These are phyloP conservation scores for Dionaea muscipula DNA, from an alignment of 179 eudicot genomes.

Conservation along the genomic window DNA sequence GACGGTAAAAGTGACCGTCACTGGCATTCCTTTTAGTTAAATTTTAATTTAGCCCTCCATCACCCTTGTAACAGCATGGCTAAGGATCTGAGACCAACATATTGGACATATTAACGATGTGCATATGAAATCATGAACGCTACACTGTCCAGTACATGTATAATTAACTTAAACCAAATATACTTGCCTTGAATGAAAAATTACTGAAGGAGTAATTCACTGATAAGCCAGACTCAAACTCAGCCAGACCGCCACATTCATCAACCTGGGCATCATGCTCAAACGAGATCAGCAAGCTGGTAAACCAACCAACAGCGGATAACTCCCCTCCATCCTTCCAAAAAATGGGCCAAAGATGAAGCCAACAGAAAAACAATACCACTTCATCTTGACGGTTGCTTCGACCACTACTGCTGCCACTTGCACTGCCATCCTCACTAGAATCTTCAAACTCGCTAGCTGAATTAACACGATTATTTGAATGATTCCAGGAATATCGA, in stretches of 20 bases:
- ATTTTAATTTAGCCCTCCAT: no score
- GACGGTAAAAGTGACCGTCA: no score
- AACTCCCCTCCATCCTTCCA: no score
- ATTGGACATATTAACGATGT: no score
- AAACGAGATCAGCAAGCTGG: background rate
- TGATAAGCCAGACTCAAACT: slow-evolving; percentile 57
- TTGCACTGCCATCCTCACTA: slow-evolving; percentile 68
- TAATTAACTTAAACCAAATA: no score
- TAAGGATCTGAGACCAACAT: no score
- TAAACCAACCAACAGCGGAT: no score
- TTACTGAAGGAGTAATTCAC: slow-evolving; percentile 82
- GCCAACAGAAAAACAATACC: slow-evolving; percentile 23
- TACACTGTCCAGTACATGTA: no score
- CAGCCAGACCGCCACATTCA: slow-evolving; percentile 60
- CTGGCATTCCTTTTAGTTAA: no score
- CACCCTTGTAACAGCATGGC: no score
- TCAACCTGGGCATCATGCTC: slow-evolving; percentile 38
- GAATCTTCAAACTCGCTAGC: slow-evolving; percentile 60
- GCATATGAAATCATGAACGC: no score
- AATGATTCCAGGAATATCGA: slow-evolving; percentile 77
- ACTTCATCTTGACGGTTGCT: slow-evolving; percentile 78
- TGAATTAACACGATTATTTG: slow-evolving; percentile 67
- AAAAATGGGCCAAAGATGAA: background rate
- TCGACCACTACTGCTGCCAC: slow-evolving; percentile 66
- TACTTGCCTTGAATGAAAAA: slow-evolving; percentile 79